Evolutionary conservation across 352 stramenopile species (phyloP), one percentile per base, ranked within the genome.

Genomic region (Globisporangium mamillatum): DNA sequence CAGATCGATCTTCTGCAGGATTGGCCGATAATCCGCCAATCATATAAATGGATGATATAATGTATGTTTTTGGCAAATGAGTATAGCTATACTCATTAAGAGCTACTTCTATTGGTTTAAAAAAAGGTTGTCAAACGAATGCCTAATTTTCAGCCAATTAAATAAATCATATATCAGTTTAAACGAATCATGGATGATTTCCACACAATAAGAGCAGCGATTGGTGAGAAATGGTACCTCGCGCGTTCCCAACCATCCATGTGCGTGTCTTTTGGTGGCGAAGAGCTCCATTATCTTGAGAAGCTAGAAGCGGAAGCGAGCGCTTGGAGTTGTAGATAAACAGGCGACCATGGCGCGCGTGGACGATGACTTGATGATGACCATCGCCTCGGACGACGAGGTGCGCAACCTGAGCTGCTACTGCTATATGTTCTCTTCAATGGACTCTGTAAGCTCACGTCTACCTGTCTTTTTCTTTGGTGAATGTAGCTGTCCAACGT

Each of bases 321-420:
- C 5, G 63, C 25, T 24, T 29, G 29, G 29, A 52, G 44, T 44
- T 38, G 57, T 41, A 29, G 27, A 53, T 10, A 27, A 16, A 25
- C 36, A 36, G 12, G 24, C 27, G 9, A 77, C 44, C 44, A 80
- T 81, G 71, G 56, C 69, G 69, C 70, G 71, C 38, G 72, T 70
- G 63, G 65, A 77, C 25, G 84, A 94, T 58, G 86, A 93, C 64
- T 75, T 96, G 70, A 78, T 96, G 72, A 94, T 95, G 88, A 96
- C 89, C 63, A 94, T 96, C 68, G 88, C 87, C 72, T 96, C 87
- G 4, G 87, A 95, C 61, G 89, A 94, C 3, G 89, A 96, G 75
- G 79, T 88, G 62, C 52, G 50, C n/a, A 46, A 7, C 18, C 2
- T 25, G 14, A 14, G 7, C 20, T 29, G 29, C n/a, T 61, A 7